Conservation (phyloP, 2,329 filamentous ascomycete species). For the Colletotrichum magnum region DNA sequence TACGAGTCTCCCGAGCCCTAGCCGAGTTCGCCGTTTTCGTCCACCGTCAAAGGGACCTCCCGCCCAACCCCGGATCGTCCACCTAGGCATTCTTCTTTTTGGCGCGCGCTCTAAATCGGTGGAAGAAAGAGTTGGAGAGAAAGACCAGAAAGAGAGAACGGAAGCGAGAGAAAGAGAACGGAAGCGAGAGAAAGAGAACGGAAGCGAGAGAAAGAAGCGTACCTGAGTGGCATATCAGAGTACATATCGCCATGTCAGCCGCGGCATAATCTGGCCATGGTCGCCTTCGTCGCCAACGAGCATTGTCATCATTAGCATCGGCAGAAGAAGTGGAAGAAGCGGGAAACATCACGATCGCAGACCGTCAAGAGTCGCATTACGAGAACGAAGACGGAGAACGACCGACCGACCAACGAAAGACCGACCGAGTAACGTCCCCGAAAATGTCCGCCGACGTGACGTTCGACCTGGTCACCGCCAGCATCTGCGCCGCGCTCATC, state of each 20-base stretch:
- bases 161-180: neutral
- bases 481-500: slow-evolving; percentile 47
- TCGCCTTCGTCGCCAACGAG: slow-evolving; percentile 27
- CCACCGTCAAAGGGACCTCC: neutral
- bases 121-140: no score
- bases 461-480: slow-evolving; percentile 47
- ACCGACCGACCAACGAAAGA: neutral
- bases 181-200: neutral
- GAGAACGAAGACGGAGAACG: neutral
- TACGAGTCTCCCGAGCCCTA: no score
- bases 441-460: slow-evolving; percentile 44
- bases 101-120: neutral
- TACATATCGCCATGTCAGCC: slow-evolving; percentile 26
- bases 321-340: neutral
- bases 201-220: neutral
- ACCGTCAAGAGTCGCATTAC: neutral
- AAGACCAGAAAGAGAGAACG: neutral
- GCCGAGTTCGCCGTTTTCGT: slow-evolving; percentile 18
- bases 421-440: slow-evolving; percentile 24
- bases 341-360: neutral
- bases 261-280: slow-evolving; percentile 27
- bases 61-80: neutral
- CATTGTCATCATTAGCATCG: slow-evolving; percentile 6
- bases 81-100: neutral
- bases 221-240: neutral